These are phyloP conservation scores for Akebia trifoliata DNA, from an alignment of 164 flowering plant genomes.

Conservation along the genomic window DNA sequence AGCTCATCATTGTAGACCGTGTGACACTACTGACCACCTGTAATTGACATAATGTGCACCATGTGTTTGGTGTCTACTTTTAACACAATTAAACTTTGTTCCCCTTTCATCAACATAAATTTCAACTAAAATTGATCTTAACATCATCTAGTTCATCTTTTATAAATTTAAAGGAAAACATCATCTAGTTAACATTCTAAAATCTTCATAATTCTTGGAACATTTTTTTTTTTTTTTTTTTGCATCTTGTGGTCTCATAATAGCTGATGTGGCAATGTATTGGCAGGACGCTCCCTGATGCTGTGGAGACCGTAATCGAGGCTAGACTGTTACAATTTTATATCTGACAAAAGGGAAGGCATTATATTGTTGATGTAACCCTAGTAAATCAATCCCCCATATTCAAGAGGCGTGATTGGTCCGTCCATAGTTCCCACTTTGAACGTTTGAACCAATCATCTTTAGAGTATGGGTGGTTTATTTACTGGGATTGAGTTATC, in stretches of 20 bases:
- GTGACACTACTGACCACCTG: too few relatives aligned
- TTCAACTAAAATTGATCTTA: not conserved
- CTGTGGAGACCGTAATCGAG: not conserved
- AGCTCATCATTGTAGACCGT: too few relatives aligned
- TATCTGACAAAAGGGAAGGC: not conserved
- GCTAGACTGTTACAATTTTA: not conserved
- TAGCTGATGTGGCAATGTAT: conserved; percentile 1
- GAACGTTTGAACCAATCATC: not conserved
- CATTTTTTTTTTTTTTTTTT: not conserved
- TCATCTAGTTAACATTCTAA: not conserved
- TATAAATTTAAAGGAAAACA: not conserved
- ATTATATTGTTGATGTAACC: not conserved
- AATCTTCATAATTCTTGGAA: not conserved
- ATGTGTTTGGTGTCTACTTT: too few relatives aligned
- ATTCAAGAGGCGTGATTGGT: not conserved
- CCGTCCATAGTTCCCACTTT: conserved; percentile 5
- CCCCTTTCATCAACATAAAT: not conserved
- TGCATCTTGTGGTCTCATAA: not conserved
- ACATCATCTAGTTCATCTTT: not conserved
- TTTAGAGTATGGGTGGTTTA: not conserved
- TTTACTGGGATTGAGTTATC: not conserved
- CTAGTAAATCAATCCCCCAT: conserved; percentile 2
- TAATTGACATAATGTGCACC: too few relatives aligned
- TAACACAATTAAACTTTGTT: too few relatives aligned
- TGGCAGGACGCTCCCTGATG: conserved; percentile 12